Base-by-base conservation (phyloP, 2,329 filamentous ascomycete genomes). In the Calonectria honghensis region DNA sequence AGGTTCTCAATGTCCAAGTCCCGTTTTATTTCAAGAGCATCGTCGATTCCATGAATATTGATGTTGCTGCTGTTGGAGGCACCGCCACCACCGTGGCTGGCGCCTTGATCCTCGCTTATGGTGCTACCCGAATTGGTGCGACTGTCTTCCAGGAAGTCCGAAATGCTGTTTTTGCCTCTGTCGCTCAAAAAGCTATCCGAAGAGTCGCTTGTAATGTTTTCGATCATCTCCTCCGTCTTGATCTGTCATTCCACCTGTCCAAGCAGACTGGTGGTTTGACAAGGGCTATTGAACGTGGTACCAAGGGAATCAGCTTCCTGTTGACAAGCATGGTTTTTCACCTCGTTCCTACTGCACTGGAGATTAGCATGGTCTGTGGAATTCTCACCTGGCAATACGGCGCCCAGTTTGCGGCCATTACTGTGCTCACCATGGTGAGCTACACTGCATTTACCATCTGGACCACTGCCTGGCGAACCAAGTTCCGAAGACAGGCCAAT, bases 1-100 rank as follows among this genome's bases (percentile, higher is more conserved):
- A 99, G 90, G 92, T 98, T 64, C 89, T 99, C 82, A 99, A 98
- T 85, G 97, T 99, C 20, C 96, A 99, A 87, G 95, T 99, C 61
- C 97, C 97, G 0, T 99, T 99, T 84, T 99, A 98, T 89, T 99
- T 99, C 89, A 98, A 98, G 89, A 96, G 88, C 85, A 98, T 99
- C 77, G 95, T 99, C 52, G 97, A 99, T 85, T 93, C 95, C 27
- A 98, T 99, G 95, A 99, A 99, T 84, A 91, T 99, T 79, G 97
- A 99, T 85, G 93, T 98, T 83, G 91, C 92, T n/a, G 90, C 94
- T 20, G 87, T 95, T 7, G 96, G 96, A n/a, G 96, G 96, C 10
- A 98, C 96, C 0, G 96, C 95, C 35, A 94, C 93, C 68, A 96
- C 95, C 0, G 93, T 98, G 10, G 97, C 96, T 14, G 96, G 97